These are phyloP conservation scores for Phytophthora kernoviae DNA, from an alignment of 352 stramenopile genomes.

Conservation along the genomic window DNA sequence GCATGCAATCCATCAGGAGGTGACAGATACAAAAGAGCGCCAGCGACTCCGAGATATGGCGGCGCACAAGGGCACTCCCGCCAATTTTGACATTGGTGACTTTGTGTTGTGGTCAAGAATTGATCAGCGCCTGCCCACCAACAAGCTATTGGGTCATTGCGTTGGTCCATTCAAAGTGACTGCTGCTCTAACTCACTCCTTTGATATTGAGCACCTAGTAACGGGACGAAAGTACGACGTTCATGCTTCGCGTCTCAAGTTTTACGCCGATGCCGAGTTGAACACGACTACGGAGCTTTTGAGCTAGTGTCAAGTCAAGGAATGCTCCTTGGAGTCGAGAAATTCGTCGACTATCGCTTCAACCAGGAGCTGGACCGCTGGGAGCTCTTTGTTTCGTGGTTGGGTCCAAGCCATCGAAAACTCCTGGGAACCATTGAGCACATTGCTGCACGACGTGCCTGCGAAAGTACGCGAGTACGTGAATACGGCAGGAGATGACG, in stretches of 20 bases:
- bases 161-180: conserved; percentile 20
- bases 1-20: conserved; percentile 12
- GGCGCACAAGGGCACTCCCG: conserved; percentile 4
- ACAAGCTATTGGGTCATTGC: conserved; percentile 23
- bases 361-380: neutral
- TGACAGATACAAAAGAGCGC: conserved; percentile 4
- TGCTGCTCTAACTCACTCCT: conserved; percentile 12
- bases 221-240: conserved; percentile 12
- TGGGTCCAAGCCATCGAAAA: conserved; percentile 11
- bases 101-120: conserved; percentile 29
- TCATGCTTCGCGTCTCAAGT: conserved; percentile 15
- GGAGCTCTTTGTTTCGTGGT: conserved; percentile 12
- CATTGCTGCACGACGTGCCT: conserved; percentile 3
- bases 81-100: conserved; percentile 24
- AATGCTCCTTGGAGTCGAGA: conserved; percentile 7
- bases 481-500: neutral
- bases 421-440: neutral
- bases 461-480: conserved; percentile 5
- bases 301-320: conserved; percentile 8
- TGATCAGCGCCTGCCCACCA: conserved; percentile 12
- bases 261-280: conserved; percentile 10
- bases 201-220: conserved; percentile 17
- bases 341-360: conserved; percentile 3
- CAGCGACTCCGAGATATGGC: neutral
- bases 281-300: conserved; percentile 15